These are phyloP conservation scores for Fusarium subtropicale DNA, from an alignment of 2,329 filamentous ascomycete genomes.

Conservation along the genomic window DNA sequence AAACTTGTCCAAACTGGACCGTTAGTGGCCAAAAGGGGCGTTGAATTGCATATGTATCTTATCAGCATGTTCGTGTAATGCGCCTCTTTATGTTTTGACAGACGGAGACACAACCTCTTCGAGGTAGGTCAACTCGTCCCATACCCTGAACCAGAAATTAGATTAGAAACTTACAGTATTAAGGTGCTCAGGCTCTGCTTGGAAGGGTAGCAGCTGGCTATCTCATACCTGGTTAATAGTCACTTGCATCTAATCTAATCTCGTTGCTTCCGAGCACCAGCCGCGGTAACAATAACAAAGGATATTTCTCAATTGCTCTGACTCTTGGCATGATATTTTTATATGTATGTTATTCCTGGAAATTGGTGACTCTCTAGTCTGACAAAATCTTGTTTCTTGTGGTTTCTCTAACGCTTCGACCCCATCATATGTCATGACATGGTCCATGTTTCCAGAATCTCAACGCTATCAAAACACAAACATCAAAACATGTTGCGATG, in stretches of 20 bases:
- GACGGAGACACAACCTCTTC: slow-evolving; percentile 32
- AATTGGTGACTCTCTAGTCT: background rate
- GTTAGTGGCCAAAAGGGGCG: slow-evolving; percentile 36
- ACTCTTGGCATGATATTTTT: background rate
- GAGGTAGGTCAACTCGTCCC: slow-evolving; percentile 8
- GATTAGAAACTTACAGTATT: slow-evolving; percentile 6
- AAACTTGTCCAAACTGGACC: slow-evolving; percentile 5
- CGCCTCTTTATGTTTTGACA: slow-evolving; percentile 11
- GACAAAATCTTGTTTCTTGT: background rate
- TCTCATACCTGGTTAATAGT: slow-evolving; percentile 1
- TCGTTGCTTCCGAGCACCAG: slow-evolving; percentile 16
- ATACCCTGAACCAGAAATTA: slow-evolving; percentile 7
- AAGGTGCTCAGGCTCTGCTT: slow-evolving; percentile 1
- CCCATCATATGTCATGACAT: background rate
- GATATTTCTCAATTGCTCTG: background rate
- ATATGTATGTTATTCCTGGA: background rate
- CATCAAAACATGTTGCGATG: background rate
- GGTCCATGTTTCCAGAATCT: slow-evolving; percentile 1
- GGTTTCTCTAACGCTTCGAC: background rate
- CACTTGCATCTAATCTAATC: slow-evolving; percentile 7
- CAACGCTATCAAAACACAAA: slow-evolving; percentile 4
- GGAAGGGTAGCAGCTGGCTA: slow-evolving; percentile 17
- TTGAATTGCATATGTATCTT: slow-evolving; percentile 26
- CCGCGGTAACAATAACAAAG: slow-evolving; percentile 23
- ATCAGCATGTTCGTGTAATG: slow-evolving; percentile 9